Percentiles rank a stretch among this genome's conserved stretches.
Conservation (phyloP, 2,329 filamentous ascomycete genomes). For the Diaporthe aspalathi region DNA sequence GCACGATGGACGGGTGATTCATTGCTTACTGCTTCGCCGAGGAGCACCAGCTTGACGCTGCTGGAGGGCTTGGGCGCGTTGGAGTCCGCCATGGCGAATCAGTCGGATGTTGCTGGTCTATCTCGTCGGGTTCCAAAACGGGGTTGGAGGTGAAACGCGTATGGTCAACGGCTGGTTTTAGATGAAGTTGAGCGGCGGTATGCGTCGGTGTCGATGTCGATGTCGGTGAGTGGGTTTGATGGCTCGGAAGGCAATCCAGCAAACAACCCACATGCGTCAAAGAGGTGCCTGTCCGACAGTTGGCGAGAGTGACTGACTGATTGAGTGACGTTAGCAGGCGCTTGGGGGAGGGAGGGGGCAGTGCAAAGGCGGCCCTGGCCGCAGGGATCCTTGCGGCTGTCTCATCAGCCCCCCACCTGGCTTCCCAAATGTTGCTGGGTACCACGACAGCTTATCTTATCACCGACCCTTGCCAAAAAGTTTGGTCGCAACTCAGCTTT, state of each 20-base stretch:
- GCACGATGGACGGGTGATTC: constrained; percentile 86
- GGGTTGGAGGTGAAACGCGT: constrained; percentile 8
- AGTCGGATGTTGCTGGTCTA: constrained; percentile 27
- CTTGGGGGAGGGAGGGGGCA: background rate
- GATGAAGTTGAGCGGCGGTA: constrained; percentile 14
- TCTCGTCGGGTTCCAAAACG: constrained; percentile 6
- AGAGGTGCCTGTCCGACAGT: constrained; percentile 24
- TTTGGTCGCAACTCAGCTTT: constrained; percentile 2
- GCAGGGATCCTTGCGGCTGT: constrained; percentile 9
- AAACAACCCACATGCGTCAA: constrained; percentile 21
- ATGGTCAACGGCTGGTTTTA: background rate
- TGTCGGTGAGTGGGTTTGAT: constrained; percentile 24
- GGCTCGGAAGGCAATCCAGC: constrained; percentile 8
- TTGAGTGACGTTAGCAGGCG: constrained; percentile 29
- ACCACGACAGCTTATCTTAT: constrained; percentile 8
- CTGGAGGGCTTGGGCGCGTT: constrained; percentile 93
- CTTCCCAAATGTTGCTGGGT: too few relatives aligned
- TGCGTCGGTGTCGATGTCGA: constrained; percentile 8
- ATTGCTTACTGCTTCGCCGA: constrained; percentile 98
- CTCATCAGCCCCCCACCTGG: constrained; percentile 28
- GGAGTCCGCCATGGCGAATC: constrained; percentile 74
- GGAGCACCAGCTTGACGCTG: constrained; percentile 98
- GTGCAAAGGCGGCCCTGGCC: constrained; percentile 13
- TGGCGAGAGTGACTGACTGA: constrained; percentile 19
- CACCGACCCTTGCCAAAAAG: constrained; percentile 33